phyloP scores from a whole-genome alignment of 2,329 filamentous ascomycete genomes.

The Hyphodiscus sp. region DNA sequence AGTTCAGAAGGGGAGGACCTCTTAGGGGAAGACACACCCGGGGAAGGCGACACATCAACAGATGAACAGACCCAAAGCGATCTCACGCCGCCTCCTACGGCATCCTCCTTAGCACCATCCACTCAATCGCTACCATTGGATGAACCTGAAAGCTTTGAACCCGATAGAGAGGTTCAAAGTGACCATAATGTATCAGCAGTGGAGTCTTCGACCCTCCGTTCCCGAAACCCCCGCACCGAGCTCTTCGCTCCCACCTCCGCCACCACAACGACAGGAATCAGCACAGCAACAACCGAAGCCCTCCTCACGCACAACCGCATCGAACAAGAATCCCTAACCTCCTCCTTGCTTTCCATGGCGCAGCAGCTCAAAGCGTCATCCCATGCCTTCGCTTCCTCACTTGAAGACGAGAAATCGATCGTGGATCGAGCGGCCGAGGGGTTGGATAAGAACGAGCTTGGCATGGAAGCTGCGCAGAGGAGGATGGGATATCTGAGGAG shows the following conservation, averaged over 20 bases:
- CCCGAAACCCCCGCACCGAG: conserved; percentile 16
- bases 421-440: conserved; percentile 65
- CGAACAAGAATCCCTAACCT: conserved; percentile 78
- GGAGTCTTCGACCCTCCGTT: conserved; percentile 18
- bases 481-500: conserved; percentile 70
- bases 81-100: conserved; percentile 3
- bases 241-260: conserved; percentile 18
- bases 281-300: conserved; percentile 56
- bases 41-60: conserved; percentile 31
- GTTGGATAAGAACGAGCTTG: conserved; percentile 67
- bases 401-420: conserved; percentile 67
- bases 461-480: conserved; percentile 69
- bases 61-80: conserved; percentile 7
- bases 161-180: background rate
- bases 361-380: conserved; percentile 70
- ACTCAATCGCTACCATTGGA: background rate
- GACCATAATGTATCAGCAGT: conserved; percentile 2
- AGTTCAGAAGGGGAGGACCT: conserved; percentile 50
- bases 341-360: conserved; percentile 76
- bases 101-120: background rate
- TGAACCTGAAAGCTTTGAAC: background rate
- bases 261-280: conserved; percentile 26
- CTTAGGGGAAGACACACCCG: conserved; percentile 44
- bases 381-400: conserved; percentile 60
- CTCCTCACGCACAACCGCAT: conserved; percentile 69